phyloP scores from a whole-genome alignment of 176 grass and related monocot genomes.

The Carex littledalei region DNA sequence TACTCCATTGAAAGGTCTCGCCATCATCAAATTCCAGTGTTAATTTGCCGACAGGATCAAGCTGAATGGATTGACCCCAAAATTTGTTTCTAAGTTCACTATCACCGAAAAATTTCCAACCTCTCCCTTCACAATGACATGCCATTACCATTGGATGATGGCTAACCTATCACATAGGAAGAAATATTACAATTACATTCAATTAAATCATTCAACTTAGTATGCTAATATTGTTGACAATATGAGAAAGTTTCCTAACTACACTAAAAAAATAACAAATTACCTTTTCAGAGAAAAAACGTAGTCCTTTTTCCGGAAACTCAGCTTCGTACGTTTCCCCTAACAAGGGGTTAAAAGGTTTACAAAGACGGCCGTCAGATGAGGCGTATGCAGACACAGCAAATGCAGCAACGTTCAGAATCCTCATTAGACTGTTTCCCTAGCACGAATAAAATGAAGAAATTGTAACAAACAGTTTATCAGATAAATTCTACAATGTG shows the following conservation, averaged over 20 bases:
- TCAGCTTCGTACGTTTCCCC: conserved; percentile 95
- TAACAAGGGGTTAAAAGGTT: conserved; percentile 93
- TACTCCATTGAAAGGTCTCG: conserved; percentile 90
- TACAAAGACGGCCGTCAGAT: conserved; percentile 61
- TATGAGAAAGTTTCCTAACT: not conserved
- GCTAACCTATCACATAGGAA: conserved; percentile 51
- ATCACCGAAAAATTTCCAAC: conserved; percentile 91
- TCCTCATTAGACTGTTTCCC: conserved; percentile 82
- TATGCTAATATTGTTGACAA: not conserved
- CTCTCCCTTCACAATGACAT: conserved; percentile 85
- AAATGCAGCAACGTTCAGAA: conserved; percentile 82
- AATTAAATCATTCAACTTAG: not conserved
- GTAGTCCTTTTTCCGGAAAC: conserved; percentile 74
- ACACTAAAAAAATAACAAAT: conserved; percentile 1
- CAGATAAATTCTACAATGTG: not conserved
- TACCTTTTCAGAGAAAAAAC: conserved; percentile 90
- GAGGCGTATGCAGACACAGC: conserved; percentile 89
- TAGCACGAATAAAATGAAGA: conserved; percentile 18
- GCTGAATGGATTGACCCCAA: conserved; percentile 83
- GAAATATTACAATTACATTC: not conserved
- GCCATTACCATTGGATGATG: conserved; percentile 92
- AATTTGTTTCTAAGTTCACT: conserved; percentile 85
- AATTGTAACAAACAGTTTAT: not conserved
- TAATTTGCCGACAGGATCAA: conserved; percentile 64
- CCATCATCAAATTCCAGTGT: conserved; percentile 91